phyloP scores from a whole-genome alignment of 2,329 filamentous ascomycete species.

The Harringtonia aguacate region DNA sequence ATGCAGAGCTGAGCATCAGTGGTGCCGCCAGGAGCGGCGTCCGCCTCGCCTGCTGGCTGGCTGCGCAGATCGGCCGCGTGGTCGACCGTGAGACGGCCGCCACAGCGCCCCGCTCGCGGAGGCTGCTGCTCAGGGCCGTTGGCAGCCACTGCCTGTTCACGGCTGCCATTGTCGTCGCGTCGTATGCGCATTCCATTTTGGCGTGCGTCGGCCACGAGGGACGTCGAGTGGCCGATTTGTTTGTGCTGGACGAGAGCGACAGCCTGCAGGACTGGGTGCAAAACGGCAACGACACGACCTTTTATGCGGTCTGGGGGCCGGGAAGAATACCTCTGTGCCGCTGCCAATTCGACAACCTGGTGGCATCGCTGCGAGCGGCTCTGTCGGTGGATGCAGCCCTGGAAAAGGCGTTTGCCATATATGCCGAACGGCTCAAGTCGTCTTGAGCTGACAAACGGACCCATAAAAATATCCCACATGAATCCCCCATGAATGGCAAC shows the following conservation, averaged over 20 bases:
- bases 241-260: neutral
- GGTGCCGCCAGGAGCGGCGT: neutral
- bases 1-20: neutral
- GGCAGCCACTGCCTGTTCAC: slow-evolving; percentile 3
- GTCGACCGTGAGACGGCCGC: neutral
- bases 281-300: neutral
- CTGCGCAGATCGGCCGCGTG: slow-evolving; percentile 2
- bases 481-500: no score
- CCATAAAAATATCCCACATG: no score
- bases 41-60: slow-evolving; percentile 2
- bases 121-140: slow-evolving; percentile 1
- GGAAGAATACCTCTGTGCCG: neutral
- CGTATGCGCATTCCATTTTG: slow-evolving; percentile 3
- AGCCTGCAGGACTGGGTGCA: neutral
- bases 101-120: neutral
- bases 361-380: neutral
- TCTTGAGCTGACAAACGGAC: neutral
- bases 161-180: slow-evolving; percentile 5
- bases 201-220: neutral
- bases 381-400: neutral
- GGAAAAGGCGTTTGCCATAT: neutral
- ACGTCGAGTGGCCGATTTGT: no score
- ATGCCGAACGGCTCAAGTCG: neutral
- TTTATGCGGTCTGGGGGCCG: slow-evolving; percentile 1
- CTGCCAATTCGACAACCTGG: slow-evolving; percentile 1